Conservation (phyloP, 202 grass and related monocot species). For the Carex sylvatica region DNA sequence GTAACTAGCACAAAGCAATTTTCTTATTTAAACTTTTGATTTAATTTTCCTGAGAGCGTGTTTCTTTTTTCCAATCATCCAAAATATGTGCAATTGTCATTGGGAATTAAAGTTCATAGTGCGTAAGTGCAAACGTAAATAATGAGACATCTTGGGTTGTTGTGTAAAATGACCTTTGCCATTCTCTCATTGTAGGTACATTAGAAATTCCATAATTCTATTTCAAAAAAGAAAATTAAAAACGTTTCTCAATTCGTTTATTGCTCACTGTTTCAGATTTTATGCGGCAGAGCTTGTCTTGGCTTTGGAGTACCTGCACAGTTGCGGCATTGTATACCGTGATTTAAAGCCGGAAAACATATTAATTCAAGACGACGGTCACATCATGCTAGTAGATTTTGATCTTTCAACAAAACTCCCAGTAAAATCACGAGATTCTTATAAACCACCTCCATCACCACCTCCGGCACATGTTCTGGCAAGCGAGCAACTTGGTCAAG, state of each 20-base stretch:
- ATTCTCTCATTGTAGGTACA: not conserved
- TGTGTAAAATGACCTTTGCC: not conserved
- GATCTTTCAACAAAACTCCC: constrained; percentile 93
- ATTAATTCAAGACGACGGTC: constrained; percentile 78
- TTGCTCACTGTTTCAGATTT: constrained; percentile 37
- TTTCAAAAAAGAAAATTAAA: not conserved
- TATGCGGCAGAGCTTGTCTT: constrained; percentile 91
- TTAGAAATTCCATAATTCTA: not conserved
- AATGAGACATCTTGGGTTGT: not conserved
- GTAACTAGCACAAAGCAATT: not conserved
- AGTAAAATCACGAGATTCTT: constrained; percentile 24
- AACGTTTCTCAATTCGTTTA: not conserved
- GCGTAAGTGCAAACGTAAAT: not conserved
- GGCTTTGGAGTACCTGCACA: constrained; percentile 91
- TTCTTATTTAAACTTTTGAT: not conserved
- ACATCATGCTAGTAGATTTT: constrained; percentile 98
- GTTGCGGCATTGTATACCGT: constrained; percentile 82
- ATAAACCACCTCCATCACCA: not conserved
- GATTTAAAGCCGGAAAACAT: constrained; percentile 98
- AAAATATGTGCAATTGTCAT: not conserved
- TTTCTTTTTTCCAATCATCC: not conserved
- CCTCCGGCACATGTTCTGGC: not conserved
- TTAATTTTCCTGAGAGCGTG: not conserved
- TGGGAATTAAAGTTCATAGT: not conserved
- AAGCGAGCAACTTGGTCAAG: not conserved